Base-by-base conservation (phyloP, 2,329 filamentous ascomycete species). In the Beauveria brongniartii region DNA sequence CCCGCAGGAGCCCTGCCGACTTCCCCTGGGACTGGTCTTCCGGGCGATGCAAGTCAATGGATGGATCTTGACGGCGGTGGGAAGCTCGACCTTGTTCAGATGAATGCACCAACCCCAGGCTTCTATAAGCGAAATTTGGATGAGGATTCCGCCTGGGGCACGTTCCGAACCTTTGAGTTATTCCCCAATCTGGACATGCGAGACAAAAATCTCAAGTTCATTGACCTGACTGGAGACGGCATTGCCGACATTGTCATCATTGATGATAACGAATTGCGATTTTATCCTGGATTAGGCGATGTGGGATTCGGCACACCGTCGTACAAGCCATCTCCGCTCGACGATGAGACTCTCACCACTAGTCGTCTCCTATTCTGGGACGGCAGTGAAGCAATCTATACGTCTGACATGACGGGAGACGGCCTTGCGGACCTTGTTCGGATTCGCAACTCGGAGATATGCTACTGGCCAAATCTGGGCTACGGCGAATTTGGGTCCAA, bases 381-480 rank as follows among this genome's bases (percentile, higher is more conserved):
- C 57, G 56, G 41, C 10, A 8, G 8, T 1, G 48, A 59, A 40
- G 34, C 51, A 22, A 62, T 69, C 1, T 67, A 64, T 51, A 50
- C 65, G 2, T 63, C 67, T 3, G 69, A 71, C 58, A 67, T 71
- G 64, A 62, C 65, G 12, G 69, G 70, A 3, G 69, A 70, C 55
- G 69, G 68, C 1, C 63, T 69, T 2, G 20, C 47, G 1, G 69
- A 72, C 55, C 22, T 71, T 6, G 67, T 69, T 10, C 47, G 62
- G 1, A 64, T 75, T 41, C 41, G 62, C 5, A 68, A 72, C 55
- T 67, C 67, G 0, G 52, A 65, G 18, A 51, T 72, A 1, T 68
- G 52, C 22, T 75, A 74, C 62, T 75, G 72, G 70, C 71, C 73
- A 2, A 74, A 71, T 55, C 46, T 71, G 2, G 73, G 73, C 3